phyloP scores from a whole-genome alignment of 306 rosid genomes.

The Elaeagnus macrophylla region DNA sequence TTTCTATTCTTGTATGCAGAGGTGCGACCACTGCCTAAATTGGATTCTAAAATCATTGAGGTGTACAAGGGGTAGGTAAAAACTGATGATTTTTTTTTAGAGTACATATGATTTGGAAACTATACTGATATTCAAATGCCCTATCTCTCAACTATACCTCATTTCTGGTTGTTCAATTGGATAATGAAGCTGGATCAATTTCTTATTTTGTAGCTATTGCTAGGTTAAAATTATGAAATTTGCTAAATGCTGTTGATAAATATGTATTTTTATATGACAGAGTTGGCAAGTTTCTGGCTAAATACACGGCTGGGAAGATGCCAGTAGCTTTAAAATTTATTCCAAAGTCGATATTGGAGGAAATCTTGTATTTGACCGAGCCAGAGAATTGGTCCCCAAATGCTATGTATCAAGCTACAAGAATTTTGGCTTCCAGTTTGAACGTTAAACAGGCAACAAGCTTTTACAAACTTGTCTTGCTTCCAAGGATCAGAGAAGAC shows the following conservation, averaged over 20 bases:
- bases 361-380: constrained; percentile 65
- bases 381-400: constrained; percentile 94
- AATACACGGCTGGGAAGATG: constrained; percentile 57
- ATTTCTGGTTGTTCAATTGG: no score
- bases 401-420: constrained; percentile 79
- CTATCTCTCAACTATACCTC: no score
- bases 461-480: constrained; percentile 80
- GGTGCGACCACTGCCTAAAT: constrained; percentile 51
- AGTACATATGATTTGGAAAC: neutral
- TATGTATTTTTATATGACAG: constrained; percentile 25
- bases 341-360: constrained; percentile 71
- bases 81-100: neutral
- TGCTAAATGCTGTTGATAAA: neutral
- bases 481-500: constrained; percentile 80
- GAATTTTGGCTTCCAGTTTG: constrained; percentile 77
- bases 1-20: constrained; percentile 49
- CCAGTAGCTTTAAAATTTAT: constrained; percentile 78
- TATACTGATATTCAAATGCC: neutral
- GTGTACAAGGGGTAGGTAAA: constrained; percentile 57
- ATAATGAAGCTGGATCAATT: neutral
- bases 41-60: constrained; percentile 58
- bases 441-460: constrained; percentile 62
- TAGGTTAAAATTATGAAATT: neutral
- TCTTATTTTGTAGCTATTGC: neutral
- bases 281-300: constrained; percentile 57